A percentile compares a stretch with the other conserved stretches of the same genome.
Conservation (phyloP, 352 stramenopile genomes). For the Paralagenidium karlingii region DNA sequence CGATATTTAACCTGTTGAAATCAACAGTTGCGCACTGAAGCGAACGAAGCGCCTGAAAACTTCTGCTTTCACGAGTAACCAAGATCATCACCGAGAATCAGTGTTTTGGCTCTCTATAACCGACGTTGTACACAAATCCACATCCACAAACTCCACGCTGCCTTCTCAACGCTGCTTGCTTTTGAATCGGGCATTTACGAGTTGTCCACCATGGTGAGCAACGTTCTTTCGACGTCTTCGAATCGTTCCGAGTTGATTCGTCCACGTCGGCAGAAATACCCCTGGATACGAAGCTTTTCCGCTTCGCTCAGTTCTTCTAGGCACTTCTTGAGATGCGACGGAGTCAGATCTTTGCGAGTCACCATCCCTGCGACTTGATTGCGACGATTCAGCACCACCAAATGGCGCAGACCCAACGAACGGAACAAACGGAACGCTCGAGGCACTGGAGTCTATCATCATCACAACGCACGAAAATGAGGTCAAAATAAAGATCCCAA, state of each 20-base stretch:
- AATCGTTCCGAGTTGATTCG: conserved; percentile 55
- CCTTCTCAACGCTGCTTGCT: too few species aligned
- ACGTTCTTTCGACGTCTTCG: conserved; percentile 71
- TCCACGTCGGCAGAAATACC: conserved; percentile 74
- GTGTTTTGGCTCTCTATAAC: neutral
- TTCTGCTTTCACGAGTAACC: neutral
- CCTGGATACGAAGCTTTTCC: conserved; percentile 73
- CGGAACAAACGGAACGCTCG: conserved; percentile 95
- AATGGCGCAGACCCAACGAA: conserved; percentile 93
- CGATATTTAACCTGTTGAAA: too few species aligned
- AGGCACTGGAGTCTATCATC: conserved; percentile 75
- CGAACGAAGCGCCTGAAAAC: neutral
- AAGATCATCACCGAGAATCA: neutral
- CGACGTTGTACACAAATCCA: neutral
- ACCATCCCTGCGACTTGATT: conserved; percentile 85
- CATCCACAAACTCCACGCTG: neutral
- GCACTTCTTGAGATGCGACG: conserved; percentile 67
- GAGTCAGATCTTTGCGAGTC: conserved; percentile 79
- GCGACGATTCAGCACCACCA: conserved; percentile 84
- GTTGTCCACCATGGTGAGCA: conserved; percentile 77
- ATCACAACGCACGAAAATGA: neutral
- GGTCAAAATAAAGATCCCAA: neutral
- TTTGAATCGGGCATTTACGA: too few species aligned
- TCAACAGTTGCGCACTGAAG: neutral
- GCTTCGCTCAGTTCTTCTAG: conserved; percentile 62